phyloP scores from a whole-genome alignment of 2,329 filamentous ascomycete genomes.

The Colletotrichum sp. region DNA sequence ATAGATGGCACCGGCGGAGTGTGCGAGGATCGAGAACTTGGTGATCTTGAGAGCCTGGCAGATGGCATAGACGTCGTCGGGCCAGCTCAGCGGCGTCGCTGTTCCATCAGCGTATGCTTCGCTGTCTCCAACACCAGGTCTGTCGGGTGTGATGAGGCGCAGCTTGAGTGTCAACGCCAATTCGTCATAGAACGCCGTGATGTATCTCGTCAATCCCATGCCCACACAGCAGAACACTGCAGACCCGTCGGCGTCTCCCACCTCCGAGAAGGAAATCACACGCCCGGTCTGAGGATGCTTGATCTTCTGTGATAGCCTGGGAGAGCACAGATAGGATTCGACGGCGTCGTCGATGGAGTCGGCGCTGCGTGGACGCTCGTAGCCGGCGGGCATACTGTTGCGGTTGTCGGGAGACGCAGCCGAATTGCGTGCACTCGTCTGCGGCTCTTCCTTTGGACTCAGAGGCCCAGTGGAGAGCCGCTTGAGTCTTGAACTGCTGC shows the following conservation, averaged over 20 bases:
- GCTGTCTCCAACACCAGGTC: conserved; percentile 92
- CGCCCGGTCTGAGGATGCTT: conserved; percentile 84
- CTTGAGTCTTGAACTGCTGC: conserved; percentile 63
- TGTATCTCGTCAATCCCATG: conserved; percentile 95
- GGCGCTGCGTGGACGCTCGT: conserved; percentile 76
- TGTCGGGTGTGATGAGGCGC: conserved; percentile 89
- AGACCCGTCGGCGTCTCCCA: conserved; percentile 88
- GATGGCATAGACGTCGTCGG: conserved; percentile 87
- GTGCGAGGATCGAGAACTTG: conserved; percentile 94
- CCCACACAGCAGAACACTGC: conserved; percentile 97
- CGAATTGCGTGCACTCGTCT: conserved; percentile 3
- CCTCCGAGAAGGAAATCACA: conserved; percentile 93
- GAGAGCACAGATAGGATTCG: conserved; percentile 80
- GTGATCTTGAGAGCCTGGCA: conserved; percentile 91
- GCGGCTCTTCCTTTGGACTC: conserved; percentile 40
- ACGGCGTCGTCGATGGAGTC: conserved; percentile 92
- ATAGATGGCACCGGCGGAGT: conserved; percentile 98
- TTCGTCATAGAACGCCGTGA: conserved; percentile 97
- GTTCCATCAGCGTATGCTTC: conserved; percentile 82
- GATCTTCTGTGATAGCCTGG: conserved; percentile 87
- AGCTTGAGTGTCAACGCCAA: conserved; percentile 86
- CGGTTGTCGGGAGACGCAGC: conserved; percentile 28
- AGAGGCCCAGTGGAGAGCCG: conserved; percentile 55
- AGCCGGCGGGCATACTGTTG: conserved; percentile 49
- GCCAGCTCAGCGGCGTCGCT: conserved; percentile 90